Conservation (phyloP, 2,329 filamentous ascomycete genomes). For the Ambrosiella xylebori region DNA sequence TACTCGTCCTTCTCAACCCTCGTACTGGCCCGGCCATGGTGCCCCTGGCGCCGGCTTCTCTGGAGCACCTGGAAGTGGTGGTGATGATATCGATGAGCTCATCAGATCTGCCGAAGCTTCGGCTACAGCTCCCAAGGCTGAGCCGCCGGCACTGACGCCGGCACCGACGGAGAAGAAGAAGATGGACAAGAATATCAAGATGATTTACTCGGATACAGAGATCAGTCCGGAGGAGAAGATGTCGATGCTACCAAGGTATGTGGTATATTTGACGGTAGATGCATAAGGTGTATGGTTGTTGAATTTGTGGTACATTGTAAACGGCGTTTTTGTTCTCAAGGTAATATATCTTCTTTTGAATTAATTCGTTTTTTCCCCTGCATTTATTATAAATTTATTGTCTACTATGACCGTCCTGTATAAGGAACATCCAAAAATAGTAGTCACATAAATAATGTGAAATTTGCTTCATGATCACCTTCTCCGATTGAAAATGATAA, state of each 20-base stretch:
- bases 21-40: constrained; percentile 6
- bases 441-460: too few species aligned
- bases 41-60: constrained; percentile 10
- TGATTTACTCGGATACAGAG: constrained; percentile 69
- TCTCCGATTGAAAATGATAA: too few species aligned
- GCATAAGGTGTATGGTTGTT: constrained; percentile 1
- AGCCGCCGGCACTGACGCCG: neutral
- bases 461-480: too few species aligned
- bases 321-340: neutral
- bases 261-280: constrained; percentile 32
- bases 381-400: neutral
- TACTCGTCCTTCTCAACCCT: constrained; percentile 21
- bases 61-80: constrained; percentile 18
- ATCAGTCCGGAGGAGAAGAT: constrained; percentile 80
- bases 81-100: constrained; percentile 46
- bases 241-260: constrained; percentile 61
- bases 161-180: constrained; percentile 40
- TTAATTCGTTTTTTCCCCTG: neutral
- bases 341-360: neutral
- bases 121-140: constrained; percentile 23
- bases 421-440: neutral
- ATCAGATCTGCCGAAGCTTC: constrained; percentile 48
- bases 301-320: neutral
- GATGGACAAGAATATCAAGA: constrained; percentile 47
- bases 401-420: neutral